Evolutionary conservation across 179 eudicot genomes (phyloP).

Genomic region (Nepenthes alata): DNA sequence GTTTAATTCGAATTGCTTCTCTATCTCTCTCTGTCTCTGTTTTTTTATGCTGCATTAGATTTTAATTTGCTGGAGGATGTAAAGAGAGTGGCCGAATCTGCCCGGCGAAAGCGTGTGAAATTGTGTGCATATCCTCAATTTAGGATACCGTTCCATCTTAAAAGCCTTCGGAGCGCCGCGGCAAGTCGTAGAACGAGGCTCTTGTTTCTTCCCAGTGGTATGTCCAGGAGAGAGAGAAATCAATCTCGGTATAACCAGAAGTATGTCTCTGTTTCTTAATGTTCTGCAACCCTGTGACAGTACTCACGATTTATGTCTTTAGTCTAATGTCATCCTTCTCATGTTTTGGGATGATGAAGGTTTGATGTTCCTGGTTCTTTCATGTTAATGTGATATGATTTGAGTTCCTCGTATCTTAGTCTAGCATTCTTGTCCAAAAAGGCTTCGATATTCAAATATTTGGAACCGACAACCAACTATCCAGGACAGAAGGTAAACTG

Average conservation of each 20-base stretch:
- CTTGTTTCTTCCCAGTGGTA: slow-evolving; percentile 53
- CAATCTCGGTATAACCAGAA: slow-evolving; percentile 37
- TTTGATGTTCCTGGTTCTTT: too few species aligned
- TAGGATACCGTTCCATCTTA: slow-evolving; percentile 50
- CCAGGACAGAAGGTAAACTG: too few species aligned
- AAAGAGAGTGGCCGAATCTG: slow-evolving; percentile 86
- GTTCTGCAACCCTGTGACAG: not conserved
- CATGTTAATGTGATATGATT: too few species aligned
- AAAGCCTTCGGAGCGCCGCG: slow-evolving; percentile 48
- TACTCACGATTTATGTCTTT: not conserved
- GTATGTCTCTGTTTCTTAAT: slow-evolving; percentile 14
- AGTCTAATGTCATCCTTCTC: not conserved
- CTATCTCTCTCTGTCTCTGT: not conserved
- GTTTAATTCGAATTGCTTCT: not conserved
- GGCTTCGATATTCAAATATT: not conserved
- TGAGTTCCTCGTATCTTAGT: too few species aligned
- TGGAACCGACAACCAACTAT: too few species aligned
- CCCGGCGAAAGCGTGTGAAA: slow-evolving; percentile 50
- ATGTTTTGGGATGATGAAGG: too few species aligned
- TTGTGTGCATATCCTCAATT: slow-evolving; percentile 32
- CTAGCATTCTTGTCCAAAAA: too few species aligned
- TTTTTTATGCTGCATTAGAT: slow-evolving; percentile 29
- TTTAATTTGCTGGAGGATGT: slow-evolving; percentile 82
- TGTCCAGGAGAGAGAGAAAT: slow-evolving; percentile 65
- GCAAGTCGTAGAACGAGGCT: slow-evolving; percentile 37